A percentile compares a stretch with the other conserved stretches of the same genome.
Evolutionary conservation across 2,329 filamentous ascomycete species (phyloP).

Genomic region (Cercospora zeae-maydis): DNA sequence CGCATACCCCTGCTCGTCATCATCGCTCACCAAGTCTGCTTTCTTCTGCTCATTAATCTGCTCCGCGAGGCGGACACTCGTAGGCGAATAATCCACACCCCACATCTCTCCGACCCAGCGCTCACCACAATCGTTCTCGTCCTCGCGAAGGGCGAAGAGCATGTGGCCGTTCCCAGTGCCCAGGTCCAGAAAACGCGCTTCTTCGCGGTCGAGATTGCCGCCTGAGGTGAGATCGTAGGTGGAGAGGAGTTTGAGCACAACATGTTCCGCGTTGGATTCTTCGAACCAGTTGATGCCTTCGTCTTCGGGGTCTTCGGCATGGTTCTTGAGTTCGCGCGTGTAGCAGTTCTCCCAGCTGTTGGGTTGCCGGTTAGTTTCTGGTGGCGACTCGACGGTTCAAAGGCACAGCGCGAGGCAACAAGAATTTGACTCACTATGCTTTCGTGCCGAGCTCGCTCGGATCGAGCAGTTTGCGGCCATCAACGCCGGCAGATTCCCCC

Average conservation of each 20-base stretch:
- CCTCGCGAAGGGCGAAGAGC: conserved; percentile 72
- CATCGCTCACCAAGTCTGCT: background rate
- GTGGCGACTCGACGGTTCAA: background rate
- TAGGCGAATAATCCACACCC: conserved; percentile 81
- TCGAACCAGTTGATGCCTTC: conserved; percentile 95
- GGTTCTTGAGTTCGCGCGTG: conserved; percentile 66
- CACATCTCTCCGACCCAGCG: conserved; percentile 67
- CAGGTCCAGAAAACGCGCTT: conserved; percentile 72
- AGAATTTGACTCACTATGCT: conserved; percentile 65
- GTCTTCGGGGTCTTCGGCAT: conserved; percentile 68
- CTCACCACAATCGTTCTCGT: conserved; percentile 41
- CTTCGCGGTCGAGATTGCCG: conserved; percentile 43
- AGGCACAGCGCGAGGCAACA: background rate
- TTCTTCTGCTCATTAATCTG: conserved; percentile 48
- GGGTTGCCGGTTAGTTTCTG: conserved; percentile 5
- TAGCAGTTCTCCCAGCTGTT: conserved; percentile 61
- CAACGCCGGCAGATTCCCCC: background rate
- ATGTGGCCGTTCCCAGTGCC: conserved; percentile 93
- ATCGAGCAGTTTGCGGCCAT: conserved; percentile 51
- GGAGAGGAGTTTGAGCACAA: conserved; percentile 63
- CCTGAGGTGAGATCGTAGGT: conserved; percentile 48
- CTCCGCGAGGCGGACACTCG: conserved; percentile 70
- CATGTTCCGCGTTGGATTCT: conserved; percentile 81
- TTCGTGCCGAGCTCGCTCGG: conserved; percentile 82
- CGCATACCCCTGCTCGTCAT: conserved; percentile 17